Evolutionary conservation across 2,329 filamentous ascomycete species (phyloP), one percentile per base, ranked within the genome.

Genomic region (Alternaria sp.): DNA sequence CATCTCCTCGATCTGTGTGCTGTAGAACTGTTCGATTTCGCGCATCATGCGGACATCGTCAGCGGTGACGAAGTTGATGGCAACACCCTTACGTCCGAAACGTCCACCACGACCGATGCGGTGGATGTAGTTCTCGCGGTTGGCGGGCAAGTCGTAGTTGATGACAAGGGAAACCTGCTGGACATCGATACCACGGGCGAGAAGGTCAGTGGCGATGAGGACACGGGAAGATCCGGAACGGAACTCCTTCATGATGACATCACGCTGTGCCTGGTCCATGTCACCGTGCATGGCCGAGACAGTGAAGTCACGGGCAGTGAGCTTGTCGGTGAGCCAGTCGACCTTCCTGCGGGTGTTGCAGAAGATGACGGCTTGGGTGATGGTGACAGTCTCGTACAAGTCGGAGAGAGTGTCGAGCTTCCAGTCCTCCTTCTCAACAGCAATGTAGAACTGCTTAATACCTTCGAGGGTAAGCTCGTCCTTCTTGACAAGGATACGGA

Each of bases 231-330:
- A 97, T 72, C 95, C 95, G 73, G 94, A 97, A 78, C 95, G 93
- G 92, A 99, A 99, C 87, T 99, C 95, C 90, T 99, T 97, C 95
- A 99, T 99, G 84, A 99, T 99, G 80, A 97, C 87, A 83, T 98
- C 95, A 89, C 95, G 94, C 87, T 98, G 93, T 78, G 85, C 85
- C 86, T 97, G 94, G 83, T 97, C 93, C 95, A 99, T 99, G 80
- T 99, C 95, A 81, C 95, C 95, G 88, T 99, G 95, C 95, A 99
- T 98, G 84, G 94, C 94, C 40, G 94, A 97, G 81, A 99, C 95
- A 67, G 95, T 98, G 87, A 99, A 99, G 85, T 99, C 94, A 86
- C 93, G 93, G 76, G 92, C 92, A 76, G 93, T 96, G 81, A 99
- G 93, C 90, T 98, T 98, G 85, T 98, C 94, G 73, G 95, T 98